Percentiles rank a stretch among this genome's conserved stretches.
Conservation (phyloP, 805 yeast species). For the Ogataea corticis region DNA sequence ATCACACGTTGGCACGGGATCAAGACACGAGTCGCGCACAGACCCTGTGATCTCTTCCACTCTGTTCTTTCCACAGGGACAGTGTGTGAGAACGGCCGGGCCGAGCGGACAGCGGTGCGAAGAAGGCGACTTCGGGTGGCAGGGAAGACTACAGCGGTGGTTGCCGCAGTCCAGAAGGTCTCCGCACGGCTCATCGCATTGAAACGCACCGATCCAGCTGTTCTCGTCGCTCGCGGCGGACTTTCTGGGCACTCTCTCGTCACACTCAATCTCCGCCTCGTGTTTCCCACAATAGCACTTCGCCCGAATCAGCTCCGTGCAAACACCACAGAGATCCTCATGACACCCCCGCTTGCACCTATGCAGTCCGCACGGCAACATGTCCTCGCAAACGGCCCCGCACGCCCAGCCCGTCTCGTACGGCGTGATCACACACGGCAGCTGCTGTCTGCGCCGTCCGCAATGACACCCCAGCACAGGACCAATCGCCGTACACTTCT, state of each 20-base stretch:
- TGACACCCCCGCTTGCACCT: conserved; percentile 67
- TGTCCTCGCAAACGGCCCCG: conserved; percentile 56
- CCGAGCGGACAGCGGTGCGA: conserved; percentile 56
- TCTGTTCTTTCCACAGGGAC: conserved; percentile 77
- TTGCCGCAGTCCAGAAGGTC: conserved; percentile 61
- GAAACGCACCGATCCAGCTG: conserved; percentile 52
- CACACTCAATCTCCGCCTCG: conserved; percentile 43
- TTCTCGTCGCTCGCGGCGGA: conserved; percentile 15
- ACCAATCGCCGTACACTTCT: conserved; percentile 73
- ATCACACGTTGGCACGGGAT: conserved; percentile 77
- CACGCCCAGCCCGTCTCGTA: conserved; percentile 71
- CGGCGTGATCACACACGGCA: conserved; percentile 74
- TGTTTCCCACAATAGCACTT: conserved; percentile 78
- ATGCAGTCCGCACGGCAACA: conserved; percentile 73
- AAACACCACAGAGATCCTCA: conserved; percentile 78
- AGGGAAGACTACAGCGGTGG: conserved; percentile 49
- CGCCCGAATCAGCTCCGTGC: conserved; percentile 49
- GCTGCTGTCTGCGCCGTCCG: conserved; percentile 64
- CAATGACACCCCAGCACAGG: conserved; percentile 72
- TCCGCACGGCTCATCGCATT: conserved; percentile 47
- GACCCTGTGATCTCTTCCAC: conserved; percentile 39
- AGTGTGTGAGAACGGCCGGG: conserved; percentile 59
- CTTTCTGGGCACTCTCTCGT: conserved; percentile 40
- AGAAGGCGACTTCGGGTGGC: conserved; percentile 49
- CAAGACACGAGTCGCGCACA: conserved; percentile 62